A percentile compares a stretch with the other conserved stretches of the same genome.
phyloP scores from a whole-genome alignment of 768 basidiomycete genomes.

The Cystofilobasidium ferigula region DNA sequence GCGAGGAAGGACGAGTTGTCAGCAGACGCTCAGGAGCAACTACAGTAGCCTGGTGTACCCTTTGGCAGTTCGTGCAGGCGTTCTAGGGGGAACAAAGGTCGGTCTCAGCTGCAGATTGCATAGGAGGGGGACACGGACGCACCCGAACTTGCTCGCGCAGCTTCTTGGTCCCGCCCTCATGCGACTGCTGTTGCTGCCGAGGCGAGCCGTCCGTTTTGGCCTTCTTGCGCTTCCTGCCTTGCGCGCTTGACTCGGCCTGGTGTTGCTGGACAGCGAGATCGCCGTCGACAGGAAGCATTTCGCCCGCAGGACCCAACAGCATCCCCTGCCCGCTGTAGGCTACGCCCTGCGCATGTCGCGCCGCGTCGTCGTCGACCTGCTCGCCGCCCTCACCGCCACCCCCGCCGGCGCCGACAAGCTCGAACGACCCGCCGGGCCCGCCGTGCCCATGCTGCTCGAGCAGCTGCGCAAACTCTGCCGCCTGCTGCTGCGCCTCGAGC shows the following conservation, averaged over 20 bases:
- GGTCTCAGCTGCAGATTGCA: not conserved
- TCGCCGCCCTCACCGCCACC: not conserved
- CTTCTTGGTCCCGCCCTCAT: not conserved
- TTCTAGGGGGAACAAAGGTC: not conserved
- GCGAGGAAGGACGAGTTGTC: not conserved
- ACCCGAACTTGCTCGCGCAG: not conserved
- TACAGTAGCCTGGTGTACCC: not conserved
- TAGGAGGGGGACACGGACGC: not conserved
- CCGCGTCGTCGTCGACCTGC: too few relatives aligned
- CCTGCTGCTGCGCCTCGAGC: not conserved
- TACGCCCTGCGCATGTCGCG: too few relatives aligned
- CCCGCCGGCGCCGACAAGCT: not conserved
- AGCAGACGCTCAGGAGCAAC: not conserved
- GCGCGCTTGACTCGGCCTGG: too few relatives aligned
- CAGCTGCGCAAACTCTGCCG: not conserved
- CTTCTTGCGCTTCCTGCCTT: too few relatives aligned
- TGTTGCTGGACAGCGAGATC: too few relatives aligned
- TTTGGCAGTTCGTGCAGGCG: constrained; percentile 1
- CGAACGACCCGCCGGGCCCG: not conserved
- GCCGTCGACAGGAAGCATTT: too few relatives aligned
- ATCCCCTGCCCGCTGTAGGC: too few relatives aligned
- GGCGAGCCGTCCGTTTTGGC: too few relatives aligned
- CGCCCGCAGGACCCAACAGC: too few relatives aligned
- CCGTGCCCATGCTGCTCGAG: not conserved
- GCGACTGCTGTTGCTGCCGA: too few relatives aligned